Percentiles rank a stretch among this genome's conserved stretches.
phyloP scores from a whole-genome alignment of 1,284 basidiomycete genomes.

The Ustilago bromivora region DNA sequence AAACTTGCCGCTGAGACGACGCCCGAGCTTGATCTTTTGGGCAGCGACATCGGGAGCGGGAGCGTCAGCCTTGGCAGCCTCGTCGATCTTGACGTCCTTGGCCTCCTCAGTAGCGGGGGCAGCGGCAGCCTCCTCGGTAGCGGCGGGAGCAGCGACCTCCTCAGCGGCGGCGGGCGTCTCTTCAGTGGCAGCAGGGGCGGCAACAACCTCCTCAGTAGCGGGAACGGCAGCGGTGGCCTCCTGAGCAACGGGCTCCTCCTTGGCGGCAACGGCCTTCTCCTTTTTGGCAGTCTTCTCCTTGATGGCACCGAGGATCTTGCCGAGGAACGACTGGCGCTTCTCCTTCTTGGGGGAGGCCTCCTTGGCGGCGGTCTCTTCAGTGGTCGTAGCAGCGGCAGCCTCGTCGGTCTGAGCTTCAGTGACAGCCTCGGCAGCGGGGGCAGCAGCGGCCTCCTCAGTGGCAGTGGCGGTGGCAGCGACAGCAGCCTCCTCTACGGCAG shows the following conservation, averaged over 20 bases:
- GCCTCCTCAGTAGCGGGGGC: slow-evolving; percentile 39
- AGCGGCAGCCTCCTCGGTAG: slow-evolving; percentile 26
- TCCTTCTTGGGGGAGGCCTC: slow-evolving; percentile 62
- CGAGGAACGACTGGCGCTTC: slow-evolving; percentile 59
- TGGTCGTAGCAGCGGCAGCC: slow-evolving; percentile 27
- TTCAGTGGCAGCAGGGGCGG: slow-evolving; percentile 25
- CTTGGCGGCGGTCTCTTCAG: slow-evolving; percentile 46
- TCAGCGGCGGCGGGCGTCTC: slow-evolving; percentile 36
- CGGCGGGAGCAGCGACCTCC: slow-evolving; percentile 31
- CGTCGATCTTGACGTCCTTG: slow-evolving; percentile 60
- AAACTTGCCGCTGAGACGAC: slow-evolving; percentile 59
- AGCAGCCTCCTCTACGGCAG: slow-evolving; percentile 18
- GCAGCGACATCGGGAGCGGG: slow-evolving; percentile 53
- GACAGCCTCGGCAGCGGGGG: slow-evolving; percentile 18
- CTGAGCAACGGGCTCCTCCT: slow-evolving; percentile 43
- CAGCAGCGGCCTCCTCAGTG: slow-evolving; percentile 35
- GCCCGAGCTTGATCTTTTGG: slow-evolving; percentile 59
- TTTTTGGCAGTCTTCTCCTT: slow-evolving; percentile 59
- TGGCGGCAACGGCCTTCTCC: slow-evolving; percentile 36
- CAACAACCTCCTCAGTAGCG: slow-evolving; percentile 28
- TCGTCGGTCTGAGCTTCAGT: slow-evolving; percentile 27
- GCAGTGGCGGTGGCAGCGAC: slow-evolving; percentile 17
- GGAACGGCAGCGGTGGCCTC: slow-evolving; percentile 41
- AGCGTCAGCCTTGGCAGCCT: slow-evolving; percentile 56
- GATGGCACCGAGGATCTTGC: slow-evolving; percentile 55